A percentile compares a stretch with the other conserved stretches of the same genome.
phyloP scores from a whole-genome alignment of 768 basidiomycete species.

The Termitomyces heimii region DNA sequence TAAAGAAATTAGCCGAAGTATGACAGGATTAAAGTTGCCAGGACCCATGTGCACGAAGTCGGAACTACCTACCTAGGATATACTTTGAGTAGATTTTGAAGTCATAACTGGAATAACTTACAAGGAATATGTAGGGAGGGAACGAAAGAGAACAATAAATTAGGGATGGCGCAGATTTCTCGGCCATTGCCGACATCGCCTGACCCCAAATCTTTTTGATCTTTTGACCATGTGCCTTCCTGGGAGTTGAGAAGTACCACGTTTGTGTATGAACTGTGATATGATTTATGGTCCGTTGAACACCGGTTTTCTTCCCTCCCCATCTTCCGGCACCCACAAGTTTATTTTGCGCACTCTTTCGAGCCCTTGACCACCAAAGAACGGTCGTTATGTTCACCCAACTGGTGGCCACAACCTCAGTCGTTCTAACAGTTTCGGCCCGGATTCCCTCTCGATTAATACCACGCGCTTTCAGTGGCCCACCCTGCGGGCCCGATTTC shows the following conservation, averaged over 20 bases:
- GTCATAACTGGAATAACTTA: no score
- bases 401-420: slow-evolving; percentile 1
- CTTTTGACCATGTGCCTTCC: not conserved
- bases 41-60: no score
- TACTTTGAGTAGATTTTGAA: no score
- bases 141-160: not conserved
- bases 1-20: no score
- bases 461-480: slow-evolving; percentile 14
- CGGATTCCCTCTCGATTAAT: not conserved
- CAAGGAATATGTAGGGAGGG: no score
- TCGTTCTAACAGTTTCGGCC: not conserved
- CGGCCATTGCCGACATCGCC: not conserved
- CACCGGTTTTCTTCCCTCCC: not conserved
- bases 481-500: slow-evolving; percentile 25
- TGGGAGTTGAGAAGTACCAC: not conserved
- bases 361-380: not conserved
- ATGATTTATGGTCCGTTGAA: not conserved
- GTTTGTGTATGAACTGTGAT: slow-evolving; percentile 1
- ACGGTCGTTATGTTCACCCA: not conserved
- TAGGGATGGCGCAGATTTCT: not conserved
- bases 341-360: not conserved
- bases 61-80: no score
- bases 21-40: no score
- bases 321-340: not conserved
- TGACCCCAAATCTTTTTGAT: not conserved